phyloP scores from a whole-genome alignment of 345 rosid genomes.

The Populus pruinosa region DNA sequence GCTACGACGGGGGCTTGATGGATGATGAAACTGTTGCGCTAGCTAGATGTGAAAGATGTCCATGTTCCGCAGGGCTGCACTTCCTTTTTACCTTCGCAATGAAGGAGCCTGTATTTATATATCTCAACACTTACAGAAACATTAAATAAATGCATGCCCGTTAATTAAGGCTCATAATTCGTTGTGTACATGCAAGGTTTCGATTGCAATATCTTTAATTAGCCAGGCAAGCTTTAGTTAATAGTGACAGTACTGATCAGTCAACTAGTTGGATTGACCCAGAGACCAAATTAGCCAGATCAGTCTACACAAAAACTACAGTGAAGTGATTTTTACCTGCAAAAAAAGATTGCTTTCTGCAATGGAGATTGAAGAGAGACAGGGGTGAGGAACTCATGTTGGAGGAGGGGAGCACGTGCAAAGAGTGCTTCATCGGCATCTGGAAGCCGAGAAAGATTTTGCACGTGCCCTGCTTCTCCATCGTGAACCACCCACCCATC shows the following conservation, averaged over 20 bases:
- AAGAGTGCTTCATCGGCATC: background rate
- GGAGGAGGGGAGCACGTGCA: slow-evolving; percentile 99
- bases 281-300: background rate
- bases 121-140: background rate
- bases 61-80: background rate
- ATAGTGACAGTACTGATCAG: background rate
- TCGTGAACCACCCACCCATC: slow-evolving; percentile 52
- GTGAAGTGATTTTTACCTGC: background rate
- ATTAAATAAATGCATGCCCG: background rate
- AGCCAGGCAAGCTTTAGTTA: background rate
- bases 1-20: background rate
- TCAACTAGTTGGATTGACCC: background rate
- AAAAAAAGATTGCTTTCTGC: background rate
- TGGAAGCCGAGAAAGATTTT: slow-evolving; percentile 11
- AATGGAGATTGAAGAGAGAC: background rate
- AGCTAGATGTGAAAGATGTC: background rate
- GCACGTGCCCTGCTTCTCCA: slow-evolving; percentile 99
- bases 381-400: slow-evolving; percentile 60
- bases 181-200: background rate
- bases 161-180: background rate
- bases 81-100: background rate
- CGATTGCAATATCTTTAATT: background rate
- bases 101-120: background rate
- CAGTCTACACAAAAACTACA: background rate
- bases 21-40: background rate